phyloP scores from a whole-genome alignment of 345 rosid species.

The Sisymbrium altissimum region DNA sequence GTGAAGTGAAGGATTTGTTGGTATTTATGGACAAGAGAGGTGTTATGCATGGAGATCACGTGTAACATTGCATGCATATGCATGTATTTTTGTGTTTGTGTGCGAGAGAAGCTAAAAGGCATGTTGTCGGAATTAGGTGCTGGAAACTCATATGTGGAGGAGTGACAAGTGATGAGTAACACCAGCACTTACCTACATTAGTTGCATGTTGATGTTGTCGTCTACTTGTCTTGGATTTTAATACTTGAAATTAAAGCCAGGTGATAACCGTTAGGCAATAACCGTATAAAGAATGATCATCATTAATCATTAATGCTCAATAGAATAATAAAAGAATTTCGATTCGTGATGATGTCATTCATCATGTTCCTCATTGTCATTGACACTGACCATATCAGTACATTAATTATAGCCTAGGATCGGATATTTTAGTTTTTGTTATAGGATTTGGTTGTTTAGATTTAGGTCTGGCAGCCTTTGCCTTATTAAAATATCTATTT shows the following conservation, averaged over 20 bases:
- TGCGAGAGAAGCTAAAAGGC: background rate
- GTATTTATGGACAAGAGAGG: background rate
- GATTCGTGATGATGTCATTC: background rate
- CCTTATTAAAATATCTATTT: no score
- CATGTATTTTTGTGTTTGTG: background rate
- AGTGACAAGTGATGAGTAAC: background rate
- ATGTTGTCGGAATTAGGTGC: background rate
- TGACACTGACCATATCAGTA: no score
- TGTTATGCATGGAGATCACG: constrained; percentile 11
- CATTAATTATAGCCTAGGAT: no score
- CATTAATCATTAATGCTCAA: background rate
- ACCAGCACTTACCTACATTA: background rate
- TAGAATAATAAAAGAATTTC: background rate
- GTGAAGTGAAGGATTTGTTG: background rate
- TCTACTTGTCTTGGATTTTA: background rate
- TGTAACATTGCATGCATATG: background rate
- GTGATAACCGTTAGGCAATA: background rate
- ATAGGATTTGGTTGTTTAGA: no score
- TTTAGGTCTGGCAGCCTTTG: no score
- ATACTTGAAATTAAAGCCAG: background rate
- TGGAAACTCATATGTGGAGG: background rate
- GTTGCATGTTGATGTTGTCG: background rate
- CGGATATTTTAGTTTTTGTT: no score
- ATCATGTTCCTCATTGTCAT: no score
- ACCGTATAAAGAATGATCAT: background rate